A percentile compares a stretch with the other conserved stretches of the same genome.
These are phyloP conservation scores for Primulina tabacum DNA, from an alignment of 257 asterid genomes.

Conservation along the genomic window DNA sequence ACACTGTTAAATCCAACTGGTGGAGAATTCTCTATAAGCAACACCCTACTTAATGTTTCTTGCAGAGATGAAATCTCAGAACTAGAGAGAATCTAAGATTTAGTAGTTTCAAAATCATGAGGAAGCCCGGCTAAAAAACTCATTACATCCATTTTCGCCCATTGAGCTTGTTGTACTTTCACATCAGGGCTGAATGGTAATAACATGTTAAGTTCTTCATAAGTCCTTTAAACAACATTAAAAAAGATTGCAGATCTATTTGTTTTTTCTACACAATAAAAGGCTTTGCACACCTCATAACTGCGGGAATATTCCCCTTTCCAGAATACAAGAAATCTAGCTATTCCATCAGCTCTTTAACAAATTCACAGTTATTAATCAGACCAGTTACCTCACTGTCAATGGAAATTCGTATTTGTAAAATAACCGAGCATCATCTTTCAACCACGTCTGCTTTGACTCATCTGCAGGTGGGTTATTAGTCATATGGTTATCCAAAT, in stretches of 20 bases:
- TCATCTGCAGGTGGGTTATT: constrained; percentile 11
- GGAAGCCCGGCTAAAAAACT: constrained; percentile 23
- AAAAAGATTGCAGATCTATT: neutral
- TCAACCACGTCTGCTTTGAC: neutral
- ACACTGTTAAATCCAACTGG: neutral
- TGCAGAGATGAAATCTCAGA: constrained; percentile 6
- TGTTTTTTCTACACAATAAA: neutral
- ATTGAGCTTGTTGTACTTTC: neutral
- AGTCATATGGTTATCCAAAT: constrained; percentile 5
- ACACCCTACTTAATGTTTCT: neutral
- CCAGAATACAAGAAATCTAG: neutral
- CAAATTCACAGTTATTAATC: constrained; percentile 15
- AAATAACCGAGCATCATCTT: constrained; percentile 1
- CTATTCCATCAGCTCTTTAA: constrained; percentile 2
- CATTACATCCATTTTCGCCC: constrained; percentile 13
- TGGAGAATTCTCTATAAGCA: neutral
- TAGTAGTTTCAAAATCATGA: constrained; percentile 8
- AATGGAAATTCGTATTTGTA: constrained; percentile 8
- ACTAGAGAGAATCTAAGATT: constrained; percentile 17
- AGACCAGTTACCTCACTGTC: constrained; percentile 10
- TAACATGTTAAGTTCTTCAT: neutral
- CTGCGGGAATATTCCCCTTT: neutral
- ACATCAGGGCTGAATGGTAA: neutral
- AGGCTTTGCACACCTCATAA: constrained; percentile 19
- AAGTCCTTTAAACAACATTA: neutral